phyloP scores from a whole-genome alignment of 2,329 filamentous ascomycete genomes.

The Calonectria pauciramosa region DNA sequence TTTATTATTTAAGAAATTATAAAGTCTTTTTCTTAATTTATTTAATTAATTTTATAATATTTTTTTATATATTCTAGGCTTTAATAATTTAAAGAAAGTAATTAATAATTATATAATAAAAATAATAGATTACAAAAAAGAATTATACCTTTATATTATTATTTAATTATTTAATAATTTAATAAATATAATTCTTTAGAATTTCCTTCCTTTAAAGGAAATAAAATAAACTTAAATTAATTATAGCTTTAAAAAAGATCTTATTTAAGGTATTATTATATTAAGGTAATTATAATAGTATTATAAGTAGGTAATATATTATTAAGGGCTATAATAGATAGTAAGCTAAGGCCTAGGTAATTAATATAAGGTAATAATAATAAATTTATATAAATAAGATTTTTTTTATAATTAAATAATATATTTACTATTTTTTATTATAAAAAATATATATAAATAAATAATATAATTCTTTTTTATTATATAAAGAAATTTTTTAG shows the following conservation, averaged over 20 bases:
- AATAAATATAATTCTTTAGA: not conserved
- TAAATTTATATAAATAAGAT: too few relatives aligned
- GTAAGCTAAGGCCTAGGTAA: too few relatives aligned
- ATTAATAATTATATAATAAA: not conserved
- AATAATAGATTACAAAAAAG: not conserved
- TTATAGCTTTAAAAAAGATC: not conserved
- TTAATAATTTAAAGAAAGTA: not conserved
- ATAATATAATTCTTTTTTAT: too few relatives aligned
- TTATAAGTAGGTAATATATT: too few relatives aligned
- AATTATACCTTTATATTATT: not conserved
- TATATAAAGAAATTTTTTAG: too few relatives aligned
- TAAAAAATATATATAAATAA: too few relatives aligned
- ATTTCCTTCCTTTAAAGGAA: not conserved
- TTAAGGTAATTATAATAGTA: too few relatives aligned
- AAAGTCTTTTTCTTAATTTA: not conserved
- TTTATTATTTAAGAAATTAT: not conserved
- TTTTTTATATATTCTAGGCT: not conserved
- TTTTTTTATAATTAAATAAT: too few relatives aligned
- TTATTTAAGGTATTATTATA: too few relatives aligned
- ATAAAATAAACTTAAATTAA: not conserved
- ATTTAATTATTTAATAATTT: not conserved
- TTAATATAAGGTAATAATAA: too few relatives aligned
- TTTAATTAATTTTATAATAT: not conserved
- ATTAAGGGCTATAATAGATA: too few relatives aligned
- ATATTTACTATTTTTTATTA: too few relatives aligned